Evolutionary conservation across 2,329 filamentous ascomycete species (phyloP), one percentile per base, ranked within the genome.

Genomic region (Pseudomassariella vexata): DNA sequence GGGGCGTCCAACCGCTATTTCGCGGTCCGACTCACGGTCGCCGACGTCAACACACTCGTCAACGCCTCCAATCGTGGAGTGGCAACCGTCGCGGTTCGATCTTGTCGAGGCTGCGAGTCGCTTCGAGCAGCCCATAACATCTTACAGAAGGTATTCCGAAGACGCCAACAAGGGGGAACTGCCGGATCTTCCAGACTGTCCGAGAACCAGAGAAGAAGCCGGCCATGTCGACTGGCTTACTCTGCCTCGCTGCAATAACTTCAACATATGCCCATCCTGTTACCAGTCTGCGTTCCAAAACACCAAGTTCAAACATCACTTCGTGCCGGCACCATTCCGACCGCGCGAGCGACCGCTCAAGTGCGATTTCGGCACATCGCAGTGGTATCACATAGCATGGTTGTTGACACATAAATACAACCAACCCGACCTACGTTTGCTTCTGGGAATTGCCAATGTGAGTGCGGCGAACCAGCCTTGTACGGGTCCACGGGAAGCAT

Each of bases 361-460:
- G 27, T 96, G 90, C 59, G 82, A 88, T 42, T 86, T 95, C 56
- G 85, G 85, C 19, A 71, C 76, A 9, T 71, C 68, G 1, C 76
- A 82, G 1, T 95, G 88, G 86, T 82, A 86, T 47, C 79, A 85
- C 18, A 77, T 95, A 23, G 88, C 88, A 1, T 94, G 84, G 77
- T 68, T 89, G 3, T 68, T 94, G 40, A 89, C 80, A 3, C 63
- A 84, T 32, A 87, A 88, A 55, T 76, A 85, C 43, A 62, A 76
- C 9, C 66, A 74, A 12, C 66, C 71, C 3, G 78, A 86, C 42
- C 61, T 92, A 24, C 72, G 74, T 9, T 60, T 94, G 5, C 67
- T 95, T 19, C 75, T 82, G 37, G 71, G 74, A 22, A 68, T 95
- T 20, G 79, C 82, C 5, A 70, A 73, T 8, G 71, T 86, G 23